Conservation (phyloP, 1,139 yeast species). For the Hyphopichia wangnamkhiaoensis region DNA sequence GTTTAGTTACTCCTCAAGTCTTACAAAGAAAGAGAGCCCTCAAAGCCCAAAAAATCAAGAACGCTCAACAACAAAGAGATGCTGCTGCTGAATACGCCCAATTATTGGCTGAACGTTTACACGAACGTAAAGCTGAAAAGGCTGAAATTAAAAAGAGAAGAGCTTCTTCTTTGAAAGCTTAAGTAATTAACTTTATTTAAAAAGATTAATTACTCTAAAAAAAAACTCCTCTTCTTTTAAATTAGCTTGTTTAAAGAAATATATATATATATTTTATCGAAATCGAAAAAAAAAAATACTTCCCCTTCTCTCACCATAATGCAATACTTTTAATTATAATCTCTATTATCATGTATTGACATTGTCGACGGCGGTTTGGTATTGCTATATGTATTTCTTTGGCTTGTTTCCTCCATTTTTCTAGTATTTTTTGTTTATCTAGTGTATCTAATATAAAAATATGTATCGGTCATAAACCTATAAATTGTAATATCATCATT, state of each 20-base stretch:
- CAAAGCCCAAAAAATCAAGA: conserved; percentile 89
- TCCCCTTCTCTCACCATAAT: neutral
- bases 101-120: conserved; percentile 96
- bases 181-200: conserved; percentile 24
- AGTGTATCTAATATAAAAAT: neutral
- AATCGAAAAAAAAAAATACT: neutral
- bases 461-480: neutral
- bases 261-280: conserved; percentile 1
- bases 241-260: conserved; percentile 1
- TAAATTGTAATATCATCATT: no score
- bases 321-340: neutral
- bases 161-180: conserved; percentile 96
- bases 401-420: neutral
- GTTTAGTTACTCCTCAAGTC: conserved; percentile 98
- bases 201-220: neutral
- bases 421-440: neutral
- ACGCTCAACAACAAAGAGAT: conserved; percentile 99
- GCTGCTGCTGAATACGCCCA: conserved; percentile 99
- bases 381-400: neutral
- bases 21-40: conserved; percentile 99
- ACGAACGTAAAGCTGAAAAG: conserved; percentile 97
- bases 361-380: neutral
- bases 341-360: neutral
- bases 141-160: conserved; percentile 99
- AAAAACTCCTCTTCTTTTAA: neutral